Percentiles rank a stretch among this genome's conserved stretches.
Conservation (phyloP, 2,329 filamentous ascomycete genomes). For the Dactylellina cionopaga region DNA sequence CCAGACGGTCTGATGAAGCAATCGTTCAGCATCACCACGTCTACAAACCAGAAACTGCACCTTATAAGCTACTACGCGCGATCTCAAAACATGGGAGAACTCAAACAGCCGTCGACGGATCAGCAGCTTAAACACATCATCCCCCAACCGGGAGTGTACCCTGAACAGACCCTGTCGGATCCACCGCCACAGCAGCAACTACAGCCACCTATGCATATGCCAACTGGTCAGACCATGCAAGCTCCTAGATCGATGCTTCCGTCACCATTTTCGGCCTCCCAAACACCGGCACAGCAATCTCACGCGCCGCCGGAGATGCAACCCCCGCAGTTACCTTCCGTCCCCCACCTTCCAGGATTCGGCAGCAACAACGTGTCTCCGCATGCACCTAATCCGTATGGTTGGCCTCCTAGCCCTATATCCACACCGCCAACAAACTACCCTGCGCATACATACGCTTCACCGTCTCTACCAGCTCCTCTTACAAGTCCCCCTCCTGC, state of each 20-base stretch:
- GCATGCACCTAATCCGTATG: constrained; percentile 54
- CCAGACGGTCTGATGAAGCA: constrained; percentile 98
- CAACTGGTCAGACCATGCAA: constrained; percentile 60
- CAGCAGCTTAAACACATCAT: constrained; percentile 81
- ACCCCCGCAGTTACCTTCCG: constrained; percentile 57
- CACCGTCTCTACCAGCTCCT: constrained; percentile 25
- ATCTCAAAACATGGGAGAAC: constrained; percentile 67
- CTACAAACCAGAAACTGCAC: constrained; percentile 87
- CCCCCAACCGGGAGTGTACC: constrained; percentile 94
- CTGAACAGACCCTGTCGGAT: constrained; percentile 83
- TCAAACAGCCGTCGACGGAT: constrained; percentile 84
- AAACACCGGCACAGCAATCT: constrained; percentile 58
- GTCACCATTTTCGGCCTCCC: constrained; percentile 61
- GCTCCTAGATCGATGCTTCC: constrained; percentile 69
- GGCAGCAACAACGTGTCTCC: constrained; percentile 30
- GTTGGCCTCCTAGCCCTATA: constrained; percentile 58
- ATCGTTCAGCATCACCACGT: constrained; percentile 98
- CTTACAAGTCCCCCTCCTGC: constrained; percentile 54
- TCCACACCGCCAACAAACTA: constrained; percentile 56
- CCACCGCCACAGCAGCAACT: constrained; percentile 79
- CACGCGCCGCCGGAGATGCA: constrained; percentile 62
- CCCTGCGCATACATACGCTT: constrained; percentile 22
- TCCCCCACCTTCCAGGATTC: constrained; percentile 46
- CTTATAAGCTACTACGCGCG: constrained; percentile 96
- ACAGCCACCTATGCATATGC: constrained; percentile 62